Evolutionary conservation across 192 early-diverging fungal genomes (phyloP), one percentile per base, ranked within the genome.

Genomic region (Umbelopsis sp.): DNA sequence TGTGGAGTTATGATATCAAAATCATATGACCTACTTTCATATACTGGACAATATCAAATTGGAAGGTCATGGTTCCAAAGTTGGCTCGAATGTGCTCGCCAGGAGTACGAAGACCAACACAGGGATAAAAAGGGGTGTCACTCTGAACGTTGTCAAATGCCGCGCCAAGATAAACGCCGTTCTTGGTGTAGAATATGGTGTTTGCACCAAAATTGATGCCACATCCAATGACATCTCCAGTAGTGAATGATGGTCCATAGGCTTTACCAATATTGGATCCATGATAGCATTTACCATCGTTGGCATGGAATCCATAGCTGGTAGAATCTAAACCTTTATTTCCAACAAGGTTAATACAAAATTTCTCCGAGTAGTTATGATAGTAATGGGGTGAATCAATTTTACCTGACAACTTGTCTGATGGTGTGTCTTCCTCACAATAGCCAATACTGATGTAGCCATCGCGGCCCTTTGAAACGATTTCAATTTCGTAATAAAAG

Each of bases 261-360:
- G 80, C 71, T 35, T 85, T 76, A 18, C 97, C 96, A 20, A 83
- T 91, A 11, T 91, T 91, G 4, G 87, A 86, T 41, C 90, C 89
- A 55, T 80, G 80, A 77, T 97, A 99, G 46, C 83, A 81, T 58
- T 95, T 84, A 21, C 98, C 98, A 80, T 99, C 97, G 78, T 97
- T 95, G 52, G 94, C 97, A 79, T 98, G 97, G 81, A 97, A 98
- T 22, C 98, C 98, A 91, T 92, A 99, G 20, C 94, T 95, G 46
- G 86, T 74, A 0, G 82, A 73, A 66, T 98, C 94, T 93, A 94
- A 98, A 1, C 97, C 93, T 93, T 30, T 30, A 71, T 51, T 23
- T n/a, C 10, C 15, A 49, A 44, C 22, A 23, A 47, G 55, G 21
- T 27, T 23, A 30, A 66, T 11, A 3, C 46, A 53, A 41, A 64